Percentiles rank a stretch among this genome's conserved stretches.
These are phyloP conservation scores for Takakia lepidozioides DNA, from an alignment of 225 moss, liverwort and hornwort genomes.

Conservation along the genomic window DNA sequence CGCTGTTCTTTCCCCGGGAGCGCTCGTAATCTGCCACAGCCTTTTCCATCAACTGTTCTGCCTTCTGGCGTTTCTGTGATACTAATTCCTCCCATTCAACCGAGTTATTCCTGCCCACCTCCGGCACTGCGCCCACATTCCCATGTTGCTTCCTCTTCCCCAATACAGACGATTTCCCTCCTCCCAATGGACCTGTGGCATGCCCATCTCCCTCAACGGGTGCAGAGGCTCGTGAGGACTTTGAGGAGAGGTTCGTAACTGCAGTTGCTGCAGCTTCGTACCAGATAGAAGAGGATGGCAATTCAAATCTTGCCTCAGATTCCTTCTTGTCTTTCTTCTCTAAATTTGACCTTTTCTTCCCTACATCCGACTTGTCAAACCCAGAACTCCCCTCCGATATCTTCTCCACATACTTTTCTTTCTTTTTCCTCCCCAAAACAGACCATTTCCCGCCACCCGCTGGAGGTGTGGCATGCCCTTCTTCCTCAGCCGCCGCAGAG, in stretches of 20 bases:
- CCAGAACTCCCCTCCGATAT: neutral
- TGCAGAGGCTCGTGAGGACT: conserved; percentile 1
- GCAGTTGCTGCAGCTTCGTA: conserved; percentile 46
- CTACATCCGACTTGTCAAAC: conserved; percentile 14
- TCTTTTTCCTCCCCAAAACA: conserved; percentile 48
- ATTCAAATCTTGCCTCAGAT: too few relatives aligned
- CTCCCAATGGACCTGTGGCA: too few relatives aligned
- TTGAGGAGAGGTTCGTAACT: conserved; percentile 22
- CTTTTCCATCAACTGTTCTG: conserved; percentile 76
- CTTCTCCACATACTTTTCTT: conserved; percentile 23
- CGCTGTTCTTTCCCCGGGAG: conserved; percentile 67
- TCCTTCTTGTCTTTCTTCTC: conserved; percentile 1
- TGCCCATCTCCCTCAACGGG: neutral
- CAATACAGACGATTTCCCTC: too few relatives aligned
- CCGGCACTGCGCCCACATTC: too few relatives aligned
- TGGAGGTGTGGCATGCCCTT: too few relatives aligned
- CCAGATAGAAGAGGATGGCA: conserved; percentile 33
- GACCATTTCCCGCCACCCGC: too few relatives aligned
- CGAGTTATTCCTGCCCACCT: too few relatives aligned
- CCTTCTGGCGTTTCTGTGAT: conserved; percentile 49
- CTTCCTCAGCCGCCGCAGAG: too few relatives aligned
- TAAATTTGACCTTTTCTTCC: neutral
- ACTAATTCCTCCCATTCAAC: conserved; percentile 25
- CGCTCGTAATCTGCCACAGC: conserved; percentile 66
- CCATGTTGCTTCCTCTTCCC: conserved; percentile 2